Evolutionary conservation across 2,329 filamentous ascomycete species (phyloP).

Genomic region (Cordyceps farinosa): DNA sequence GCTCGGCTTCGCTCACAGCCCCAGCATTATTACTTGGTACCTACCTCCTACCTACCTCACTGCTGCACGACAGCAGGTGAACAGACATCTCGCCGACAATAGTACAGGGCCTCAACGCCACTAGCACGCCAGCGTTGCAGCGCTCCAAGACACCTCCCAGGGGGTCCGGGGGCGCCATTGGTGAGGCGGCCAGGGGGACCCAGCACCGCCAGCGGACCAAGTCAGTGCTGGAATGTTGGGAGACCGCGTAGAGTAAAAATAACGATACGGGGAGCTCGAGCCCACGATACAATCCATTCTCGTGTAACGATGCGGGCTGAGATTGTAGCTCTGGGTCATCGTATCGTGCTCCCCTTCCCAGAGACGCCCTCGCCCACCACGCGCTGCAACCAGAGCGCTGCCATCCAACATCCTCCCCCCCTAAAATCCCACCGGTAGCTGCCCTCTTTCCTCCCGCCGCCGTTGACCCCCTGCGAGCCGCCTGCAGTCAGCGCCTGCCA

Average conservation of each 20-base stretch:
- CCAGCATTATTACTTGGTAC: too few species aligned
- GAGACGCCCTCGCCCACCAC: neutral
- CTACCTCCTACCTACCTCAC: too few species aligned
- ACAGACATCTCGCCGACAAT: too few species aligned
- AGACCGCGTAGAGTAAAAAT: neutral
- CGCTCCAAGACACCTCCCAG: neutral
- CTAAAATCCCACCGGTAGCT: neutral
- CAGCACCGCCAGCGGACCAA: neutral
- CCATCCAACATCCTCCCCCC: neutral
- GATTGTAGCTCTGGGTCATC: neutral
- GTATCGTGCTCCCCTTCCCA: neutral
- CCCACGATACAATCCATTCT: neutral
- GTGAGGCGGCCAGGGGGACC: neutral
- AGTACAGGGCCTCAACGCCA: neutral
- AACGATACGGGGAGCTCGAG: neutral
- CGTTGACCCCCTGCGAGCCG: neutral
- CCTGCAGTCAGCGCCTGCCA: conserved; percentile 4
- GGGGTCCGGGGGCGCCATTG: conserved; percentile 1
- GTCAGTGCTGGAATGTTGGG: neutral
- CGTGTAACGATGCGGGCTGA: neutral
- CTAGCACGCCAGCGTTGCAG: neutral
- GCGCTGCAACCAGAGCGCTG: neutral
- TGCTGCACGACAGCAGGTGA: too few species aligned
- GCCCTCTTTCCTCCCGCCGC: neutral
- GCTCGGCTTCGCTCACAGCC: too few species aligned